Evolutionary conservation across 1,139 yeast species (phyloP).

Genomic region (Candida freyschussii): DNA sequence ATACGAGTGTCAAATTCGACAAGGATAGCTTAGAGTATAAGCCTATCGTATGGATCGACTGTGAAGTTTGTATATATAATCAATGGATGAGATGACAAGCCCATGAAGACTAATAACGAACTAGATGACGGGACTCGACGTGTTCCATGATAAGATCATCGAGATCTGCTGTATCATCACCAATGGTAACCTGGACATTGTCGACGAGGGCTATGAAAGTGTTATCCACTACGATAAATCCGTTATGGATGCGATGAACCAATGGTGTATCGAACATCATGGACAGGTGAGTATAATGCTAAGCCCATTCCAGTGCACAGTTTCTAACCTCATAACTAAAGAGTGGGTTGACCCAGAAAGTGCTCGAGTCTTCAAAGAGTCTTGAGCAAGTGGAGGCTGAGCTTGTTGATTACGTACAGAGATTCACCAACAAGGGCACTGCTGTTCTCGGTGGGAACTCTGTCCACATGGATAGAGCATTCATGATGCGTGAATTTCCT

Average conservation of each 20-base stretch:
- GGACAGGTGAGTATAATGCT: conserved; percentile 32
- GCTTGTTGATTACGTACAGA: conserved; percentile 54
- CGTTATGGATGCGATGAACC: conserved; percentile 69
- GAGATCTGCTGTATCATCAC: conserved; percentile 91
- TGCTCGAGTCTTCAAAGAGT: conserved; percentile 51
- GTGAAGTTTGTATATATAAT: conserved; percentile 15
- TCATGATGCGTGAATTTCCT: conserved; percentile 83
- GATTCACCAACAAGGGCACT: conserved; percentile 44
- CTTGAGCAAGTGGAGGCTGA: conserved; percentile 58
- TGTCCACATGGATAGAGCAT: conserved; percentile 85
- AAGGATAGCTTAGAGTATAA: conserved; percentile 11
- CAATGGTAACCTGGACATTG: conserved; percentile 65
- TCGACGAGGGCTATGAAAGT: conserved; percentile 77
- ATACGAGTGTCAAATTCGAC: conserved; percentile 9
- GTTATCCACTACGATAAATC: conserved; percentile 67
- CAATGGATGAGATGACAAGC: not conserved
- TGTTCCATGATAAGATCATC: conserved; percentile 66
- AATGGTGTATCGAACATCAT: conserved; percentile 83
- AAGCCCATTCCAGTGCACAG: no score
- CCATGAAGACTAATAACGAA: not conserved
- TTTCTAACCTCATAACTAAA: conserved; percentile 17
- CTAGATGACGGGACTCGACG: conserved; percentile 90
- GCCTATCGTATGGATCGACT: conserved; percentile 26
- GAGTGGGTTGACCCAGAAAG: conserved; percentile 74
- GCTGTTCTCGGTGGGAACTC: conserved; percentile 89